These are phyloP conservation scores for Abelmoschus esculentus DNA, from an alignment of 345 rosid species.

Conservation along the genomic window DNA sequence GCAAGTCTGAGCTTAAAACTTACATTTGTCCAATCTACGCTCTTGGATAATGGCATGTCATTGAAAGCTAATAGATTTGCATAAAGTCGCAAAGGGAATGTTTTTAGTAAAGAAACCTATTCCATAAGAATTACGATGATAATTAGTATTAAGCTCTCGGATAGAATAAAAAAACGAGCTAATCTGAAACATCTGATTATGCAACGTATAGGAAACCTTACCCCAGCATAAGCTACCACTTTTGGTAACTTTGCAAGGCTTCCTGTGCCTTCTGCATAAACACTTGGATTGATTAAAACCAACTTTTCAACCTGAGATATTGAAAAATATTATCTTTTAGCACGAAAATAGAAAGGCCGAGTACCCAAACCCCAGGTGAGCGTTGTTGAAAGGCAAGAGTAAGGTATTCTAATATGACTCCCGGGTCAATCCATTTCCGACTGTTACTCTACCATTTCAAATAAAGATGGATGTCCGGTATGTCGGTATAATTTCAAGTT, in stretches of 20 bases:
- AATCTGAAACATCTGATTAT: not conserved
- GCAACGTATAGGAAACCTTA: slow-evolving; percentile 19
- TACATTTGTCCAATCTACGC: slow-evolving; percentile 75
- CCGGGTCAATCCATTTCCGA: not conserved
- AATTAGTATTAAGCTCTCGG: not conserved
- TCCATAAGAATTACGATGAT: slow-evolving; percentile 9
- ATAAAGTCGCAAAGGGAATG: slow-evolving; percentile 57
- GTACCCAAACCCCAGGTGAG: too few species aligned
- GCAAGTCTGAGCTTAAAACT: slow-evolving; percentile 12
- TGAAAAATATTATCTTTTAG: not conserved
- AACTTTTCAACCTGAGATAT: slow-evolving; percentile 55
- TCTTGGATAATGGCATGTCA: slow-evolving; percentile 41
- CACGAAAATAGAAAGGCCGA: not conserved
- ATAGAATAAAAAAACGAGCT: not conserved
- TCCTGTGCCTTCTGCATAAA: slow-evolving; percentile 73
- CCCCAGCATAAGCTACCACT: slow-evolving; percentile 75
- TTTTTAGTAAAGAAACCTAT: slow-evolving; percentile 62
- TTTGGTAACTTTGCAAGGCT: slow-evolving; percentile 53
- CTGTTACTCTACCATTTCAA: not conserved
- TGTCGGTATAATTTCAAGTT: not conserved
- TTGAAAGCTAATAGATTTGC: slow-evolving; percentile 56
- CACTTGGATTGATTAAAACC: slow-evolving; percentile 72
- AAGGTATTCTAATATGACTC: too few species aligned
- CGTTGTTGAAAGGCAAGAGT: not conserved
- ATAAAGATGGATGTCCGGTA: not conserved